Percentiles rank a stretch among this genome's conserved stretches.
phyloP scores from a whole-genome alignment of 2,329 filamentous ascomycete species.

The Calcarisporium arbuscula region DNA sequence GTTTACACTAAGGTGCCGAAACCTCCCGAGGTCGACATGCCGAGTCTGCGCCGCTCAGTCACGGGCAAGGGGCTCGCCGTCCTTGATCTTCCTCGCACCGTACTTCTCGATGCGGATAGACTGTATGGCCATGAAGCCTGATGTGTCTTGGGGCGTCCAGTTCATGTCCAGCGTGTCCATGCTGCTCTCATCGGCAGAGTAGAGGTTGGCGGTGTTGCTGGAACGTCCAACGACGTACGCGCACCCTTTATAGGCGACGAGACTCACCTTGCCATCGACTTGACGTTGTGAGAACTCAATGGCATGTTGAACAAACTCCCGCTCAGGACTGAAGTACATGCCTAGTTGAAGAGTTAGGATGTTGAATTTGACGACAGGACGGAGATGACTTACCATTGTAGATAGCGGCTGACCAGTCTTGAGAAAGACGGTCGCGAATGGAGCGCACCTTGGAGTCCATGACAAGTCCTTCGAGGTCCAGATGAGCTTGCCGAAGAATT shows the following conservation, averaged over 20 bases:
- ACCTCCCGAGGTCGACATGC: too few relatives aligned
- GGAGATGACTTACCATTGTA: slow-evolving; percentile 8
- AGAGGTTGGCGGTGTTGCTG: slow-evolving; percentile 41
- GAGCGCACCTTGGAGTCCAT: slow-evolving; percentile 48
- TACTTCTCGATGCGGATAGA: slow-evolving; percentile 56
- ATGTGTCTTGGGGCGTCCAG: slow-evolving; percentile 55
- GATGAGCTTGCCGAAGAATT: slow-evolving; percentile 15
- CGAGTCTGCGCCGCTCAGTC: too few relatives aligned
- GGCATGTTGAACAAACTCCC: slow-evolving; percentile 54
- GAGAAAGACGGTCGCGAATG: slow-evolving; percentile 48
- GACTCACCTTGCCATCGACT: slow-evolving; percentile 24
- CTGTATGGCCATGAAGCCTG: slow-evolving; percentile 61
- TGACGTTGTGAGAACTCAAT: slow-evolving; percentile 53
- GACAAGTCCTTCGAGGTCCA: slow-evolving; percentile 50
- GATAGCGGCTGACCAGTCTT: slow-evolving; percentile 25
- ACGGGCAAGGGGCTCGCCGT: slow-evolving; percentile 31
- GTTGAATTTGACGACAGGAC: slow-evolving; percentile 4
- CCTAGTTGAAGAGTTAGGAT: slow-evolving; percentile 39
- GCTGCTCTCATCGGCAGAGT: slow-evolving; percentile 40
- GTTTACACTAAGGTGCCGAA: too few relatives aligned
- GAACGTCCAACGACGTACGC: slow-evolving; percentile 40
- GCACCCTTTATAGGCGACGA: slow-evolving; percentile 39
- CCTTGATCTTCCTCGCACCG: slow-evolving; percentile 23
- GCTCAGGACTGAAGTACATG: slow-evolving; percentile 45
- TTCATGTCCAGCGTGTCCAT: slow-evolving; percentile 46